Base-by-base conservation (phyloP, 2,329 filamentous ascomycete species). In the Fusarium sp. region DNA sequence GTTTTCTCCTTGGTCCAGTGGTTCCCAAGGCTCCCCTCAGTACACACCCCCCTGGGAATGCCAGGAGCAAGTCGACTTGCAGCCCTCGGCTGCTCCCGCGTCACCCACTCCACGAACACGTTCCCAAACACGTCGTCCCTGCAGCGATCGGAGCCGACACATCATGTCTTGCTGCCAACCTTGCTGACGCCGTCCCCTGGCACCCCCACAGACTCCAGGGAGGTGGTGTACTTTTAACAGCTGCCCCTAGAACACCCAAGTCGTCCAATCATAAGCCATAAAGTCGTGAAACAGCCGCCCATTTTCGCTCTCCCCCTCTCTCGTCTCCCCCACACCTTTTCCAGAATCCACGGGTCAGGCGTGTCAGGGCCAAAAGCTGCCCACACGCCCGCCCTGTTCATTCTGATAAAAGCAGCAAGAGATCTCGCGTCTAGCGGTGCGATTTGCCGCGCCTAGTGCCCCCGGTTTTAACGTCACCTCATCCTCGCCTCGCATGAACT, bases 221-320 rank as follows among this genome's bases (percentile, higher is more conserved):
- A 80, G 82, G 82, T 84, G 84, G 84, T 83, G 84, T 87, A 84
- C 83, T 84, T 86, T 84, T 85, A 82, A 78, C 76, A 74, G 69
- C 77, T 77, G 76, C 80, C 76, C 74, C 75, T 76, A 81, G 78
- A 79, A 79, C 77, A 72, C 79, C 79, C 67, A 64, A 60, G 62
- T 76, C 76, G 76, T 84, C 87, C 88, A 89, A 89, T 89, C 87
- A 89, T 86, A 83, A 84, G 77, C 85, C 86, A 82, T 87, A 83
- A 54, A 83, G 79, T 84, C 83, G 81, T 87, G 82, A 84, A 85
- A 85, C 80, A 82, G 76, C 79, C 80, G 78, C 81, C 80, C 63
- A 61, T 62, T 58, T 62, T 66, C 58, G 52, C 64, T 59, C 24
- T 64, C 67, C 68, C 67, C 47, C 47, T 54, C 58, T 58, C 56